Evolutionary conservation across 495 filamentous ascomycete species (phyloP), one percentile per base, ranked within the genome.

Genomic region (Aspergillus avenaceus): DNA sequence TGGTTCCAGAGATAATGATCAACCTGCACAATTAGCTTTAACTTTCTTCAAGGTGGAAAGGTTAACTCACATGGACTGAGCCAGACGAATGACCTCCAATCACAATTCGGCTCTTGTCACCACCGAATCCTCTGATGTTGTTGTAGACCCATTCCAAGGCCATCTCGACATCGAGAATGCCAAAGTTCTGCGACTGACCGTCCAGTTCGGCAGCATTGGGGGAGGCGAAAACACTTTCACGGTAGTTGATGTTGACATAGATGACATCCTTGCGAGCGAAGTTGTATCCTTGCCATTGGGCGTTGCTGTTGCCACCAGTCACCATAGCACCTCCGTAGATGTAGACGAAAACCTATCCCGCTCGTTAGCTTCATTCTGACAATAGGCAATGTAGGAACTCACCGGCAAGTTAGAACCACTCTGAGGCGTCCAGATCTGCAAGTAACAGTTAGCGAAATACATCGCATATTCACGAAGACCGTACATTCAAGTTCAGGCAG

Each of bases 211-310:
- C 56, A 13, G 60, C 54, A 40, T 58, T 53, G 22, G 60, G 60
- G 31, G 56, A 63, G 14, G 60, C 60, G 32, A 54, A 63, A 31
- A 61, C 31, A 19, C 50, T 55, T 47, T 61, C 59, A 27, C 63
- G 63, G 47, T 66, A 64, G 47, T 66, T 66, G 25, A 64, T 14
- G 47, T 58, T 66, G 19, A 66, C 61, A 32, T 62, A 59, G 28
- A 66, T 51, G 9, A 66, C 52, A 24, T 58, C 63, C 52, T 64
- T 64, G 38, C 54, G 52, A n/a, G 58, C 61, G 29, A 64, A 59
- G 51, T 62, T 62, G 16, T 43, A 45, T 3, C 62, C 61, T 49
- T 64, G 59, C 53, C 59, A 64, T 32, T 56, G 58, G 2, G 46
- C 44, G n/a, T 58, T 59, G 50, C 59, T 59, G 38, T 46, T 61